A percentile compares a stretch with the other conserved stretches of the same genome.
Evolutionary conservation across 176 grass and related monocot species (phyloP).

Genomic region (Themeda triandra): DNA sequence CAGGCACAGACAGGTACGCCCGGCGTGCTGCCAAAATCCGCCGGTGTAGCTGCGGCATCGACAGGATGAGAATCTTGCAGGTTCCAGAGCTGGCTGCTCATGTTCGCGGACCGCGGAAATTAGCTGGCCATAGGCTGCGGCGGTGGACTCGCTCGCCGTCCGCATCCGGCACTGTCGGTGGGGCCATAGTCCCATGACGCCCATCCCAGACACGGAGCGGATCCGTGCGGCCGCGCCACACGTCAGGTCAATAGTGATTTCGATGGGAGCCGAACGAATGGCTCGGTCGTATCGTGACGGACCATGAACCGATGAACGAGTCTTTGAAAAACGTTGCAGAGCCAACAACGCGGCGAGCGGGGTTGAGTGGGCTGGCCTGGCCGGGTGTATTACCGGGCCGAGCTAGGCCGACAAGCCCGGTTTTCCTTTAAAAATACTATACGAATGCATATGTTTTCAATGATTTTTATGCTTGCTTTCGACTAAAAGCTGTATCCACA

Average conservation of each 20-base stretch:
- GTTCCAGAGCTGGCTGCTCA: slow-evolving; percentile 21
- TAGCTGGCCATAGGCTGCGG: slow-evolving; percentile 4
- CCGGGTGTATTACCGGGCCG: background rate
- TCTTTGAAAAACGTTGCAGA: background rate
- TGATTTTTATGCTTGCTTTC: background rate
- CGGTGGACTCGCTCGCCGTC: background rate
- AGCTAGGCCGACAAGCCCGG: no score
- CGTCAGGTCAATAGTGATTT: background rate
- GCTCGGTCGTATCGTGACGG: background rate
- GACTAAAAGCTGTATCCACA: background rate
- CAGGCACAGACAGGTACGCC: background rate
- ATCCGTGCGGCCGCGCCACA: slow-evolving; percentile 18
- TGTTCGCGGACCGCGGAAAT: background rate
- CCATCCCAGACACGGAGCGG: background rate
- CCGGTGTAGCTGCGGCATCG: background rate
- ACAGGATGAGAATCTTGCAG: slow-evolving; percentile 23
- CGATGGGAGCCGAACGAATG: background rate
- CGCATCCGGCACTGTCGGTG: background rate
- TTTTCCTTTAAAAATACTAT: background rate
- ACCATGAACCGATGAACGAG: background rate
- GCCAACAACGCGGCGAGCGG: background rate
- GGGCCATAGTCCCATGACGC: background rate
- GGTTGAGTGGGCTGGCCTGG: background rate
- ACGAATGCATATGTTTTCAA: background rate
- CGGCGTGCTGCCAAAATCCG: slow-evolving; percentile 1